Base-by-base conservation (phyloP, 139 green algal genomes). In the Chlorella sp. region DNA sequence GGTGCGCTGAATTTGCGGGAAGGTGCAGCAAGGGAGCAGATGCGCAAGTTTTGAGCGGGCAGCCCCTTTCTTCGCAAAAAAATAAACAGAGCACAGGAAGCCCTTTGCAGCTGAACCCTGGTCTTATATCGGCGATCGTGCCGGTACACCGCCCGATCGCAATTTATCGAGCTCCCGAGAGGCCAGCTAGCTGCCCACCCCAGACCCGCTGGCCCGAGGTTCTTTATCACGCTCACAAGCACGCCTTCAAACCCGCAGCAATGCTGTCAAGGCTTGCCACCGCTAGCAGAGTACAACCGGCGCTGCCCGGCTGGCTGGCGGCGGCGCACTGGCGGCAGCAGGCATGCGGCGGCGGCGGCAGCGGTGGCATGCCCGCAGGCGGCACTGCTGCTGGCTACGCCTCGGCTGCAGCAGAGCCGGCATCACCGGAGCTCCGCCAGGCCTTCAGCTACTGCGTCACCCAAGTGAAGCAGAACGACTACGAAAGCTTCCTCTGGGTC, bases 401-500 rank as follows among this genome's bases (percentile, higher is more conserved):
- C 64, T 34, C 60, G 26, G 37, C 66, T 40, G 84, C 39, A 28
- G 37, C 66, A 1, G 37, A 28, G 75, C 75, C 75, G 0, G 48
- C 48, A 9, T 9, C 9, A 57, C 7, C 48, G 48, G 75, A 69
- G 42, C 34, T 91, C 26, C 89, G 89, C 36, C 39, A 66, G 36
- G 73, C 89, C 24, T 92, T 92, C 21, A 88, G 42, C 39, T 91
- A 93, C 61, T 93, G 90, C 53, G 80, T 91, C n/a, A 57, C 87
- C 48, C 68, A 86, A 80, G 90, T 93, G 48, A 91, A 88, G 57
- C 78, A 86, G 9, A 87, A 96, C 53, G 96, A 98, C 71, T 93
- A 95, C 61, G 93, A 95, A 0, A 97, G 96, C 80, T 97, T 96
- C 36, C 61, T 96, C 0, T 98, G 96, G 95, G 79, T 93, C 19